These are phyloP conservation scores for Termitomyces sp. DNA, from an alignment of 768 basidiomycete genomes.

Conservation along the genomic window DNA sequence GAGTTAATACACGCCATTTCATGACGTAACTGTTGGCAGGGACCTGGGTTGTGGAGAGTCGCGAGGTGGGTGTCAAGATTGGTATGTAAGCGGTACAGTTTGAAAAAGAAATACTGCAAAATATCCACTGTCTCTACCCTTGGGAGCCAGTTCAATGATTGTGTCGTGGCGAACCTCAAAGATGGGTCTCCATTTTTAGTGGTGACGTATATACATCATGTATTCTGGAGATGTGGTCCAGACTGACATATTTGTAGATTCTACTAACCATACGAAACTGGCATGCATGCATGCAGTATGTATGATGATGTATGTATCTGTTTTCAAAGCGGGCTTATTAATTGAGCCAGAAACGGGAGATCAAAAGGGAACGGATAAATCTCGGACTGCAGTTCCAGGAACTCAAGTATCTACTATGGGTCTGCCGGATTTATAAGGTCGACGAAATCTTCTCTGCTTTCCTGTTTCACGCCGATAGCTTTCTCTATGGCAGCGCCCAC, in stretches of 20 bases:
- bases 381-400: slow-evolving; percentile 38
- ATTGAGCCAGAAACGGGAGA: background rate
- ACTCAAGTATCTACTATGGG: slow-evolving; percentile 32
- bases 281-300: background rate
- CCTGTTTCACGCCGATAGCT: slow-evolving; percentile 21
- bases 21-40: background rate
- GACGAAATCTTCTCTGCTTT: slow-evolving; percentile 15
- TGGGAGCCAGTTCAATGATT: background rate
- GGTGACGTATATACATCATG: background rate
- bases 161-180: background rate
- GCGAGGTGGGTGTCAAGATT: background rate
- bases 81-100: background rate
- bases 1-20: background rate
- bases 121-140: background rate
- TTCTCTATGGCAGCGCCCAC: slow-evolving; percentile 27
- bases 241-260: background rate
- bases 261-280: background rate
- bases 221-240: background rate
- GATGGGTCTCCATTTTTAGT: background rate
- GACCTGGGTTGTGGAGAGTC: background rate
- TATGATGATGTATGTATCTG: background rate
- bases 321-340: background rate
- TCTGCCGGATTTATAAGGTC: slow-evolving; percentile 35
- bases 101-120: background rate
- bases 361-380: slow-evolving; percentile 35